Conservation (phyloP, 768 basidiomycete species). For the Flagelloscypha sp. region DNA sequence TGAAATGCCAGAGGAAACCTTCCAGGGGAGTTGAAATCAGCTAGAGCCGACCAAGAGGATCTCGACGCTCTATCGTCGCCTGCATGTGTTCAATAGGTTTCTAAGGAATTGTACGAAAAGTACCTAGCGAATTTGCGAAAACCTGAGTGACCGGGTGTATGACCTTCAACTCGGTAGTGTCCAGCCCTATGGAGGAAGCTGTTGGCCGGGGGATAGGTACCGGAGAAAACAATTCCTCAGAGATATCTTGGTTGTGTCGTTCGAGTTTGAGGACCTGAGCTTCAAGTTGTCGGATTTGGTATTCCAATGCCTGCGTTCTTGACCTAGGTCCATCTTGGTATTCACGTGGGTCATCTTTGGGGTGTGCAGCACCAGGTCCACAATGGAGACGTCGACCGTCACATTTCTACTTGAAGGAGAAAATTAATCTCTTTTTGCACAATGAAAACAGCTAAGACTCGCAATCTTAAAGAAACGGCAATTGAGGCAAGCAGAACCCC, state of each 20-base stretch:
- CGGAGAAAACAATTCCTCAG: slow-evolving; percentile 44
- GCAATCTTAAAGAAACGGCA: slow-evolving; percentile 30
- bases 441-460: slow-evolving; percentile 1
- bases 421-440: no score
- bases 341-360: slow-evolving; percentile 62
- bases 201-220: no score
- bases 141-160: no score
- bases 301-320: slow-evolving; percentile 51
- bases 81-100: no score
- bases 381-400: slow-evolving; percentile 62
- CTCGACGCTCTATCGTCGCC: no score
- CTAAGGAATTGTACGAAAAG: no score
- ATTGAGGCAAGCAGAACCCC: slow-evolving; percentile 46
- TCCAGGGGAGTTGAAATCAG: no score
- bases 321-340: slow-evolving; percentile 61
- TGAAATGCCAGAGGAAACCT: no score
- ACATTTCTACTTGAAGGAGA: slow-evolving; percentile 58
- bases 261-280: slow-evolving; percentile 51
- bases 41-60: no score
- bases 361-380: slow-evolving; percentile 50
- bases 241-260: slow-evolving; percentile 39
- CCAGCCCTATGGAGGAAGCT: no score
- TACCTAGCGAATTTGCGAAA: no score
- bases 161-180: no score
- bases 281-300: slow-evolving; percentile 47